Base-by-base conservation (phyloP, 768 basidiomycete species). In the Coprinopsis marcescibilis region DNA sequence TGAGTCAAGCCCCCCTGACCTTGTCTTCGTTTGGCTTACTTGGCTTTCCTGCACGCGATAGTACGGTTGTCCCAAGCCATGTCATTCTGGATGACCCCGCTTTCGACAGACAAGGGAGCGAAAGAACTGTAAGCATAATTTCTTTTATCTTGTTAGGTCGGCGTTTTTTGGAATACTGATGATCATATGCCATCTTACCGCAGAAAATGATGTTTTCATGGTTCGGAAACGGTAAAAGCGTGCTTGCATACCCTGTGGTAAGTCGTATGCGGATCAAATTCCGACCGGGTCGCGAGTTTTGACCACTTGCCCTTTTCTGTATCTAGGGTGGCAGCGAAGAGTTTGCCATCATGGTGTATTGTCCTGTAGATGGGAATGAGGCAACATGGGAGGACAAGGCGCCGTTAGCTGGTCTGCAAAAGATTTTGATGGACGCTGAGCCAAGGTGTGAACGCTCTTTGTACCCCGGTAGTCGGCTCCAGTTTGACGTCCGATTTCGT, bases 61-160 rank as follows among this genome's bases (percentile, higher is more conserved):
- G 75, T 40, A 62, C 71, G 0, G 69, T 62, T 2, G 54, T 80
- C 8, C 67, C 75, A 1, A 63, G 65, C 43, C 56, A 63, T 20
- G 45, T 56, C 15, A 69, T 81, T 50, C 54, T 63, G 45, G 57
- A 60, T 33, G 73, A 80, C 48, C 60, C 66, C 2, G 59, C 67
- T 20, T 63, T 78, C 52, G 55, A 13, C 52, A 49, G n/a, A 46
- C 75, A 23, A 66, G 57, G 34, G 51, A 57, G 21, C 49, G 50
- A n/a, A 45, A 33, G 52, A 20, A 38, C 48, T 46, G 68, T 65
- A 50, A 34, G 64, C 44, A 2, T 19, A 10, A 46, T 45, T 7
- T 20, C 8, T 23, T 37, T 53, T 14, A n/a, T 11, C 19, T 27
- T 30, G 15, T 46, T 24, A 12, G 11, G 14, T 10, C n/a, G 38